Base-by-base conservation (phyloP, 495 filamentous ascomycete species). In the Terfezia claveryi region DNA sequence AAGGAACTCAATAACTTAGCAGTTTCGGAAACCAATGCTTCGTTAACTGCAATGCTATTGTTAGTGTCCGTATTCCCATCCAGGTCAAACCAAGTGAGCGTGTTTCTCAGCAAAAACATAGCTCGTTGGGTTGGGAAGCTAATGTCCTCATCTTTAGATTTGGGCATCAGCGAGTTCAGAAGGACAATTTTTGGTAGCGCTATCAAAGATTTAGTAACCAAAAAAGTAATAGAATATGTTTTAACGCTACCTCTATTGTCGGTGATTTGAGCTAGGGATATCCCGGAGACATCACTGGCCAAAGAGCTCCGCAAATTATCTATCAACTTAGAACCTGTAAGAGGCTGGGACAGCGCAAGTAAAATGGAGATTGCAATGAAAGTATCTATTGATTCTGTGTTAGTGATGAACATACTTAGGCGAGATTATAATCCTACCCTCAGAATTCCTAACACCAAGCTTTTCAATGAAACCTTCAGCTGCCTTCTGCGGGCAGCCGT, bases 51-150 rank as follows among this genome's bases (percentile, higher is more conserved):
- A 14, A 67, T 57, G 17, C 68, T 57, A 9, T 69, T 53, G 2
- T 71, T 61, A n/a, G 73, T 71, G 0, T 74, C 73, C n/a, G 14
- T 5, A 23, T 12, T 6, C 50, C 6, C 16, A 51, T 20, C 50
- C 27, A 23, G 12, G 37, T 81, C 71, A 2, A 84, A 66, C 76
- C 82, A 87, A 16, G 76, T 72, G 9, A 81, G 71, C 8, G 94
- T 68, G 59, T 88, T 79, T 65, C 86, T 85, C 36, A 87, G 74
- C 23, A 88, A 79, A 62, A 93, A 86, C 3, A 95, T 79, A 37
- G 87, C 61, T 37, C 88, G 75, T 61, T 89, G 86, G 36, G 82
- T 83, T 14, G 85, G 82, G 51, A 93, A 72, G 16, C 68, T 69
- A 7, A 53, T 53, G 5, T 71, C 64, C 11, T 74, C 70, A 20